Base-by-base conservation (phyloP, 2,329 filamentous ascomycete species). In the Fusarium zealandicum region DNA sequence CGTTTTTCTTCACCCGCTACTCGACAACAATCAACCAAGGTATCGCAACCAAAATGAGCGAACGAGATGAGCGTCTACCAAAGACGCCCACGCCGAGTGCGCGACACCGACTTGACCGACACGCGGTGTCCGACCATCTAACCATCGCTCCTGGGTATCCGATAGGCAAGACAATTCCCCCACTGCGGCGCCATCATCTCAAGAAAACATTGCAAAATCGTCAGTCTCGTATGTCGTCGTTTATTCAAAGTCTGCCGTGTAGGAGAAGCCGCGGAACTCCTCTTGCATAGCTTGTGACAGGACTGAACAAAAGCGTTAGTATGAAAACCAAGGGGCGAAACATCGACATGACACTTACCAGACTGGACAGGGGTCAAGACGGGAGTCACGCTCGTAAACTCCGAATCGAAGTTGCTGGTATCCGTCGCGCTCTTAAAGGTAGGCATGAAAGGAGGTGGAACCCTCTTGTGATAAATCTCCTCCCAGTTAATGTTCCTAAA, bases 401-500 rank as follows among this genome's bases (percentile, higher is more conserved):
- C 95, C 39, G 90, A 92, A 73, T 99, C 95, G 75, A 99, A 99
- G 78, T 99, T 99, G 82, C 93, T 97, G n/a, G 95, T 99, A 78
- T 99, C 95, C 36, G 95, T 97, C 8, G 93, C 85, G 72, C 85
- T 96, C 76, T 90, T 95, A 69, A 99, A 96, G 31, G 86, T 85
- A 14, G 95, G 95, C 74, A 93, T 76, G 79, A 97, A 98, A 1
- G 95, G 95, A 47, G 95, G 90, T 46, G 87, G 84, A 16, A 97
- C 86, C 30, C 92, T 86, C 85, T 98, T 99, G 78, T 97, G 85
- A 75, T 97, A 98, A 57, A 99, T 92, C 71, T 99, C 95, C 63
- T 99, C 95, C 95, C 95, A 99, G 76, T 95, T 96, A 73, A 98
- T 90, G 72, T 95, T 96, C 58, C 92, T 84, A 81, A 99, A 99